A percentile compares a stretch with the other conserved stretches of the same genome.
Conservation (phyloP, 2,329 filamentous ascomycete genomes). For the Scedosporium boydii region DNA sequence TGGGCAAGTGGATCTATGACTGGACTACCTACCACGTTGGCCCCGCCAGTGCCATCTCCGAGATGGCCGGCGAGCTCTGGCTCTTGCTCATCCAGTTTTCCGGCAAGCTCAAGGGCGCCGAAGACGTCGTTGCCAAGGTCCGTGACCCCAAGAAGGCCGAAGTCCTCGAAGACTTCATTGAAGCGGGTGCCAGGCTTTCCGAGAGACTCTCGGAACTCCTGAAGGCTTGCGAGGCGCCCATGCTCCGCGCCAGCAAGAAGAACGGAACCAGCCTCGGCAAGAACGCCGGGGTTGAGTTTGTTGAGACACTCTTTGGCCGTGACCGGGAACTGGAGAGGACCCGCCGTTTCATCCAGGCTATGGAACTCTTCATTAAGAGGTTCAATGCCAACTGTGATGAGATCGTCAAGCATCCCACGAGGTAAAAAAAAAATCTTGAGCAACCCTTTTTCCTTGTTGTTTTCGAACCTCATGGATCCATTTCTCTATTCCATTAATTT, state of each 20-base stretch:
- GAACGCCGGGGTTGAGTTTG: slow-evolving; percentile 89
- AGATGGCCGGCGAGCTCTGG: slow-evolving; percentile 93
- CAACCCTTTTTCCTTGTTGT: too few relatives aligned
- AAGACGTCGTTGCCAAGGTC: slow-evolving; percentile 66
- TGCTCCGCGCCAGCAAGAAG: slow-evolving; percentile 82
- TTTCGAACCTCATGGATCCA: not conserved
- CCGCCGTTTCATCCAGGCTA: slow-evolving; percentile 83
- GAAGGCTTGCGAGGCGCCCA: slow-evolving; percentile 85
- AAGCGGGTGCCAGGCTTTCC: slow-evolving; percentile 78
- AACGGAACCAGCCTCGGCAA: slow-evolving; percentile 62
- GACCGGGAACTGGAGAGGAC: slow-evolving; percentile 85
- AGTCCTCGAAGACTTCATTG: slow-evolving; percentile 82
- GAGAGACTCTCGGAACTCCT: slow-evolving; percentile 77
- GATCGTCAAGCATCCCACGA: slow-evolving; percentile 57
- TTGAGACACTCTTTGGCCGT: slow-evolving; percentile 88
- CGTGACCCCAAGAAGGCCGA: slow-evolving; percentile 65
- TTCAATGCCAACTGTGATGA: slow-evolving; percentile 96
- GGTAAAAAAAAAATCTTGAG: slow-evolving; percentile 23
- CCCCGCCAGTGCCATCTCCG: slow-evolving; percentile 71
- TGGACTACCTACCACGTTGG: slow-evolving; percentile 93
- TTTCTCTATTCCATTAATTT: not conserved
- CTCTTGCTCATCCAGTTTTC: slow-evolving; percentile 86
- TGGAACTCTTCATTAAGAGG: slow-evolving; percentile 82
- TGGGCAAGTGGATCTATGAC: slow-evolving; percentile 99
- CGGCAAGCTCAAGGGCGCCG: slow-evolving; percentile 85